phyloP scores from a whole-genome alignment of 1,139 yeast genomes.

The Williopsis jadinii region DNA sequence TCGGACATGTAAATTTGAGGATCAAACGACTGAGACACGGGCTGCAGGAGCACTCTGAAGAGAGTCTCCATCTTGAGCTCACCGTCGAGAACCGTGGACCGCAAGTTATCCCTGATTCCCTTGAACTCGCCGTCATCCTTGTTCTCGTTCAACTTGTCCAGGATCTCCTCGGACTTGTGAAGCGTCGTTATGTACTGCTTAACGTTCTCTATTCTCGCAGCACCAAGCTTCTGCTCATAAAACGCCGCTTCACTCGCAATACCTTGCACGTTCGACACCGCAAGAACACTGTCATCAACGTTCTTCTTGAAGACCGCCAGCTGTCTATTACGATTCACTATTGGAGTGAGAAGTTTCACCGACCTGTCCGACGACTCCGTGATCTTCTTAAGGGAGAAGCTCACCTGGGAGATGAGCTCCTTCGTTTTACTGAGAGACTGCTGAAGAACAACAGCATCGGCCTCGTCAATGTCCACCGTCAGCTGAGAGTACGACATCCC shows the following conservation, averaged over 20 bases:
- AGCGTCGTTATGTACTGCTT: conserved; percentile 31
- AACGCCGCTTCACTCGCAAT: conserved; percentile 55
- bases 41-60: conserved; percentile 24
- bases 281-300: conserved; percentile 51
- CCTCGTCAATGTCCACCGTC: conserved; percentile 61
- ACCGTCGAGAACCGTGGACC: conserved; percentile 25
- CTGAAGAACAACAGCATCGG: conserved; percentile 76
- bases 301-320: conserved; percentile 50
- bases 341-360: conserved; percentile 61
- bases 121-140: conserved; percentile 25
- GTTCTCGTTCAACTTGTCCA: conserved; percentile 26
- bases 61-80: conserved; percentile 28
- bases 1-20: conserved; percentile 32
- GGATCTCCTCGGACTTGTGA: conserved; percentile 32
- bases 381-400: conserved; percentile 47
- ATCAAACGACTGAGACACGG: conserved; percentile 31
- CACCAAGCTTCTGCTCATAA: conserved; percentile 35
- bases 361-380: conserved; percentile 56
- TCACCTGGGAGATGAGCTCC: conserved; percentile 48
- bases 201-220: conserved; percentile 26
- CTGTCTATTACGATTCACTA: conserved; percentile 54
- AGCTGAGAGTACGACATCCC: conserved; percentile 7
- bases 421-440: conserved; percentile 61
- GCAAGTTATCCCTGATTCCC: conserved; percentile 31
- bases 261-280: conserved; percentile 58